Evolutionary conservation across 306 rosid genomes (phyloP), one percentile per base, ranked within the genome.

Genomic region (Inga laurina): DNA sequence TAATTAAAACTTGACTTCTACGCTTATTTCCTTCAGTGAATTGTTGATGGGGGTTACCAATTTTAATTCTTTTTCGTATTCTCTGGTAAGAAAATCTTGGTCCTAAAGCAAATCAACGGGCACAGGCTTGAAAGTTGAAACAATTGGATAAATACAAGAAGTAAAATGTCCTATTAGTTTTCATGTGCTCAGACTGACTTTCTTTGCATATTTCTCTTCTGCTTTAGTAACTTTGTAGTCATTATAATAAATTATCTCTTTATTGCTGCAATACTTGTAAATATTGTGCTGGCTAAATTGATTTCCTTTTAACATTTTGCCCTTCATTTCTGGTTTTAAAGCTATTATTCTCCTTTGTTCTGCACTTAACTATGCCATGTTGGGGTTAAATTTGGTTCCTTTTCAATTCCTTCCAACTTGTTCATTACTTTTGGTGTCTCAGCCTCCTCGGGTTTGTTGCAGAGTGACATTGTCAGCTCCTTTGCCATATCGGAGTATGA

Each of bases 401-500:
- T 67, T 75, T 32, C 75, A 19, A 9, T 45, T 34, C 52, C 27
- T 39, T 46, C 27, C 41, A 56, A 32, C 52, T 62, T 74, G 22
- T 46, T 84, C 64, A 82, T 73, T 71, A 62, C 46, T 24, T 49
- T 48, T 65, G 51, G 59, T 3, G 24, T 59, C 67, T 52, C 59
- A 52, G 32, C 1, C 72, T 30, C 56, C 34, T n/a, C 67, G 30
- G 72, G 77, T 76, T n/a, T 69, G 72, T 49, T 86, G 85, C 92
- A 95, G 98, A 84, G 89, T 83, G 88, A 86, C 89, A 71, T 89
- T 82, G 57, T 86, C 76, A 91, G 88, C 64, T 78, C 84, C 70
- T 92, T 94, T 80, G 88, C 82, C 81, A 88, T 97, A 78, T 89
- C 87, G 4, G 98, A 97, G 65, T 96, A 90, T 85, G 98, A 94